A percentile compares a stretch with the other conserved stretches of the same genome.
Conservation (phyloP, 2,329 filamentous ascomycete species). For the Pseudofabraea citricarpa region DNA sequence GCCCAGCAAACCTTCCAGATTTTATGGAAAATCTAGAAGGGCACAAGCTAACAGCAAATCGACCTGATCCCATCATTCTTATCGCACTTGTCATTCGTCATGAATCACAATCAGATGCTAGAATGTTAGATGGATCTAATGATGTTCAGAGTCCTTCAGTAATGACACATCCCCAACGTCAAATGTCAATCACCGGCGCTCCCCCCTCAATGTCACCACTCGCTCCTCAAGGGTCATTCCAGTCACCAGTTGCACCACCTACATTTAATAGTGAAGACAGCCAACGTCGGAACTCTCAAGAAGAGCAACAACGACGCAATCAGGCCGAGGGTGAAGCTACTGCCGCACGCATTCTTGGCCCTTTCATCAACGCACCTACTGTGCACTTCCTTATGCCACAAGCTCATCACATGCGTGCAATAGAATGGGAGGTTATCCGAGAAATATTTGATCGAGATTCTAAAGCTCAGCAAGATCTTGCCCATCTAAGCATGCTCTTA, state of each 20-base stretch:
- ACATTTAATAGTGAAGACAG: conserved; percentile 11
- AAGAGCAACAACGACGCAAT: conserved; percentile 36
- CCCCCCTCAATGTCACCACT: conserved; percentile 48
- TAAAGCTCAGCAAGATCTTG: conserved; percentile 32
- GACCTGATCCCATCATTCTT: conserved; percentile 72
- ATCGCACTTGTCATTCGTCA: conserved; percentile 81
- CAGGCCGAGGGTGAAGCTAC: conserved; percentile 50
- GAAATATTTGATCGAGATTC: conserved; percentile 32
- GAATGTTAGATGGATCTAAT: conserved; percentile 13
- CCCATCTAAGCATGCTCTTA: conserved; percentile 49
- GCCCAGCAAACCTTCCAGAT: conserved; percentile 67
- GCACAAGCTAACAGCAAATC: conserved; percentile 68
- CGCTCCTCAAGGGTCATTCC: conserved; percentile 32
- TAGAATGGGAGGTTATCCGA: conserved; percentile 70
- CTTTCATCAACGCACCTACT: conserved; percentile 56
- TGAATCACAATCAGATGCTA: conserved; percentile 30
- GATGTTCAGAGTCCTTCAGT: conserved; percentile 30
- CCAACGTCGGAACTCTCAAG: conserved; percentile 32
- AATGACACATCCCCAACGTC: conserved; percentile 33
- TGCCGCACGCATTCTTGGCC: conserved; percentile 60
- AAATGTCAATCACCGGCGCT: conserved; percentile 44
- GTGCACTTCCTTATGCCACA: conserved; percentile 66
- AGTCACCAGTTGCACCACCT: conserved; percentile 14
- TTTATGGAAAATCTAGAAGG: conserved; percentile 87
- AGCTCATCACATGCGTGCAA: conserved; percentile 61